Percentiles rank a stretch among this genome's conserved stretches.
Conservation (phyloP, 2,329 filamentous ascomycete genomes). For the Phaeophleospora eucalypticola region DNA sequence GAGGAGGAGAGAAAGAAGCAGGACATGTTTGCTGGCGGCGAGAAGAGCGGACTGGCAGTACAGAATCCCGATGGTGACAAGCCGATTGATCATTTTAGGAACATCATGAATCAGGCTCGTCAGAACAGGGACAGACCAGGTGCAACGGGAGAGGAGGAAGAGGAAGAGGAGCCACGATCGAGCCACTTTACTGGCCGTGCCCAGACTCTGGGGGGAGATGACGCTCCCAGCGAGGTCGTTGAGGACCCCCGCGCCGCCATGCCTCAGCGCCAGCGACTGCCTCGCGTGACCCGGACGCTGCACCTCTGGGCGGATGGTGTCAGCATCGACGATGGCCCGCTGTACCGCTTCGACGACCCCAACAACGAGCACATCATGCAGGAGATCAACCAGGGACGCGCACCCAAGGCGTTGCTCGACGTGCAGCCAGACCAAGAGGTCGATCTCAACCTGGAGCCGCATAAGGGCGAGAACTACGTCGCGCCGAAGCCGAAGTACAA, state of each 20-base stretch:
- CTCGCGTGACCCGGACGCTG: conserved; percentile 62
- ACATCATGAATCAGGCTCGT: conserved; percentile 47
- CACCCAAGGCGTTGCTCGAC: conserved; percentile 73
- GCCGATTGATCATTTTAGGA: conserved; percentile 45
- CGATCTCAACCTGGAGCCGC: conserved; percentile 70
- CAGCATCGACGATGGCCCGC: conserved; percentile 75
- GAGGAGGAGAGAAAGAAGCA: conserved; percentile 57
- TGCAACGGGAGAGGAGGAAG: conserved; percentile 47
- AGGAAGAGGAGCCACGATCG: conserved; percentile 32
- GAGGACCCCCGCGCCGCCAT: conserved; percentile 52
- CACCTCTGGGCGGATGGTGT: conserved; percentile 83
- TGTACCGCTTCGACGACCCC: conserved; percentile 75
- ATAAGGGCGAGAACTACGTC: conserved; percentile 70
- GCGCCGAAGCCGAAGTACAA: conserved; percentile 70
- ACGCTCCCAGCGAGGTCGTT: conserved; percentile 64
- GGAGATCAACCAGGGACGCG: conserved; percentile 73
- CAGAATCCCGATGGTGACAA: conserved; percentile 55
- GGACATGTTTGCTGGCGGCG: conserved; percentile 77
- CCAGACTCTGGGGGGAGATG: conserved; percentile 74
- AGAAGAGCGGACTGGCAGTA: conserved; percentile 73
- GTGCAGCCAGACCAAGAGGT: conserved; percentile 71
- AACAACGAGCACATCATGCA: conserved; percentile 66
- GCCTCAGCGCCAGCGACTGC: conserved; percentile 36
- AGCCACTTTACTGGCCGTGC: conserved; percentile 64
- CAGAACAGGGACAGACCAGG: conserved; percentile 56